Evolutionary conservation across 345 rosid genomes (phyloP).

Genomic region (Lepidium africanum): DNA sequence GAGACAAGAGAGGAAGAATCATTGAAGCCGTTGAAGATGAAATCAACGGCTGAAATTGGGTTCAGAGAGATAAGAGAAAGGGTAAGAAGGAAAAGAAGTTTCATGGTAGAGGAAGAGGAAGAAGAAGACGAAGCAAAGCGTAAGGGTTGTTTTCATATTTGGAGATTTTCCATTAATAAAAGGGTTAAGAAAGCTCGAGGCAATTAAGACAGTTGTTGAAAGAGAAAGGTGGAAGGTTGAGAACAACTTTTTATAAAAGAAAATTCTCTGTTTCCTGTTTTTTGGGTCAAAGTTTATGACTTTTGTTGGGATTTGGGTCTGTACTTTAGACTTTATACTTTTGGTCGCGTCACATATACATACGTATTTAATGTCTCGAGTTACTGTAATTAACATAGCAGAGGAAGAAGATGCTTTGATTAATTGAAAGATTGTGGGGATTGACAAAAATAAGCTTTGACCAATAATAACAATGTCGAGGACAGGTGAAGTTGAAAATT

Average conservation of each 20-base stretch:
- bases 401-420: too few relatives aligned
- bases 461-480: too few relatives aligned
- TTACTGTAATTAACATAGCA: too few relatives aligned
- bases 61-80: constrained; percentile 13
- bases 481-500: neutral
- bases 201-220: constrained; percentile 16
- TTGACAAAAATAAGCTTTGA: too few relatives aligned
- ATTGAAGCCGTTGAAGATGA: constrained; percentile 68
- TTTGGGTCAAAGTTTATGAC: neutral
- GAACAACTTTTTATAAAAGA: neutral
- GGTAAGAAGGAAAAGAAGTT: constrained; percentile 20
- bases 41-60: constrained; percentile 38
- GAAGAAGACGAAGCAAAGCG: neutral
- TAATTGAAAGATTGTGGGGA: too few relatives aligned
- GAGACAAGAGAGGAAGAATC: constrained; percentile 15
- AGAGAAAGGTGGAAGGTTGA: neutral
- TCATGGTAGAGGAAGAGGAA: constrained; percentile 19
- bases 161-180: neutral
- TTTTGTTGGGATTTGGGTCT: neutral
- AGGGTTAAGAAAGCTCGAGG: neutral
- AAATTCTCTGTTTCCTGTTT: neutral
- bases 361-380: neutral
- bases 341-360: neutral
- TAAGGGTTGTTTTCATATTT: neutral
- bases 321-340: neutral